Evolutionary conservation across 2,329 filamentous ascomycete species (phyloP).

Genomic region (Colletotrichum sp.): DNA sequence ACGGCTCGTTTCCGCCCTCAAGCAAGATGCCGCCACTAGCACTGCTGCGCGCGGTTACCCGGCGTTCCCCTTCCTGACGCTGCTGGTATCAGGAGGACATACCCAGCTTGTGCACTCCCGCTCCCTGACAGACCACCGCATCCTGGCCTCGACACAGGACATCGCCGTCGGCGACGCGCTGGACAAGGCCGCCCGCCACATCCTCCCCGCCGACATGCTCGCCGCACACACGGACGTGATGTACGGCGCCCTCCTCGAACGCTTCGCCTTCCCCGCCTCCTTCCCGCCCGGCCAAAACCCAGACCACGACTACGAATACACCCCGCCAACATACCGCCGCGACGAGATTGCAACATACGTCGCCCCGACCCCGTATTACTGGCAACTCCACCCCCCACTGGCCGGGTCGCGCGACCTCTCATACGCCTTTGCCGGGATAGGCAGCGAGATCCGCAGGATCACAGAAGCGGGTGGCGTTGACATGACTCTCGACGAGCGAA

Average conservation of each 20-base stretch:
- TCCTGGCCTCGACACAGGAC: constrained; percentile 77
- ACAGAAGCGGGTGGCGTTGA: constrained; percentile 39
- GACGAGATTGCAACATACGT: constrained; percentile 57
- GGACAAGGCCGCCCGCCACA: constrained; percentile 82
- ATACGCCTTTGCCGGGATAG: constrained; percentile 78
- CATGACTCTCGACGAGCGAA: constrained; percentile 65
- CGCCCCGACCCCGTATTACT: constrained; percentile 50
- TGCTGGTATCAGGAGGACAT: constrained; percentile 92
- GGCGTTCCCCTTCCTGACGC: constrained; percentile 84
- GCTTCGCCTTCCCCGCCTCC: constrained; percentile 71
- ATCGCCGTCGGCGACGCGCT: constrained; percentile 89
- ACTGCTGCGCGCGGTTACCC: constrained; percentile 30
- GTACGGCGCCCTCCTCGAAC: constrained; percentile 81
- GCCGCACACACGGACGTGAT: constrained; percentile 65
- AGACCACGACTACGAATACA: constrained; percentile 51
- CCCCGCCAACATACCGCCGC: constrained; percentile 59
- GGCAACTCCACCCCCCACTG: constrained; percentile 74
- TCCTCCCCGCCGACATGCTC: constrained; percentile 70
- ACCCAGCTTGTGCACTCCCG: constrained; percentile 82
- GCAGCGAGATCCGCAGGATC: constrained; percentile 67
- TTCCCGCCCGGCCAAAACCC: constrained; percentile 27
- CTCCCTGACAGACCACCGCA: constrained; percentile 69
- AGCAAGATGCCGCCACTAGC: constrained; percentile 21
- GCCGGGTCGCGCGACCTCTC: constrained; percentile 59
- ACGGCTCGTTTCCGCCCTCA: constrained; percentile 71